Conservation (phyloP, 73 alveolate species). For the Halteria grandinella region DNA sequence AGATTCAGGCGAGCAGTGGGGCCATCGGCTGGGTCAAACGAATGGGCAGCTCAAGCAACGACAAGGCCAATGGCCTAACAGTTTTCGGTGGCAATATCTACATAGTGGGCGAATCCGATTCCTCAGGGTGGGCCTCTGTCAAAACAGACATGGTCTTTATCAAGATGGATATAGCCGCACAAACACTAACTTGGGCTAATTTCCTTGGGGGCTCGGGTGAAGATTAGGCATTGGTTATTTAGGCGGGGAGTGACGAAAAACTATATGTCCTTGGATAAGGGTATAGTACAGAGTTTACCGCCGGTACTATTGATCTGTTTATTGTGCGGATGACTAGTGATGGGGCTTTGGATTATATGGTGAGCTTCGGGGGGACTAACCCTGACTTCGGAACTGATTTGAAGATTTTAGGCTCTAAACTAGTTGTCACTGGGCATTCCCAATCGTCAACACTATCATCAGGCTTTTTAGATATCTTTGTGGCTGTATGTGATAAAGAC, state of each 20-base stretch:
- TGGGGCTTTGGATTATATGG: conserved; percentile 21
- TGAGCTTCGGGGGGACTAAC: conserved; percentile 32
- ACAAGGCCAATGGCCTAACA: conserved; percentile 19
- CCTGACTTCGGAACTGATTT: conserved; percentile 48
- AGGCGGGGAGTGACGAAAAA: background rate
- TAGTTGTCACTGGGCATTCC: conserved; percentile 14
- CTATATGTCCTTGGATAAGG: conserved; percentile 32
- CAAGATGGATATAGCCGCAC: conserved; percentile 28
- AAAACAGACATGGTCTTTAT: conserved; percentile 16
- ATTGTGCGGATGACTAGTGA: background rate
- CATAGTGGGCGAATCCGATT: conserved; percentile 33
- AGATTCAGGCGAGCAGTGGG: conserved; percentile 1
- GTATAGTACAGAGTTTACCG: conserved; percentile 21
- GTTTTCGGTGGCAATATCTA: background rate
- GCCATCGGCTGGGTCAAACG: conserved; percentile 12
- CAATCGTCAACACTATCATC: background rate
- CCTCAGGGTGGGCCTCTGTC: conserved; percentile 31
- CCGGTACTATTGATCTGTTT: conserved; percentile 23
- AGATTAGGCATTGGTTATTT: conserved; percentile 1
- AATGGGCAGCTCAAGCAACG: conserved; percentile 26
- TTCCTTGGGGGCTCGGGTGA: conserved; percentile 39
- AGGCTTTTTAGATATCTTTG: conserved; percentile 26
- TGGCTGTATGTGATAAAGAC: background rate
- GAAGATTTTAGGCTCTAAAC: conserved; percentile 6
- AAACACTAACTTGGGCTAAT: background rate